A percentile compares a stretch with the other conserved stretches of the same genome.
Conservation (phyloP, 805 yeast species). For the Kazachstania kunashirensis region DNA sequence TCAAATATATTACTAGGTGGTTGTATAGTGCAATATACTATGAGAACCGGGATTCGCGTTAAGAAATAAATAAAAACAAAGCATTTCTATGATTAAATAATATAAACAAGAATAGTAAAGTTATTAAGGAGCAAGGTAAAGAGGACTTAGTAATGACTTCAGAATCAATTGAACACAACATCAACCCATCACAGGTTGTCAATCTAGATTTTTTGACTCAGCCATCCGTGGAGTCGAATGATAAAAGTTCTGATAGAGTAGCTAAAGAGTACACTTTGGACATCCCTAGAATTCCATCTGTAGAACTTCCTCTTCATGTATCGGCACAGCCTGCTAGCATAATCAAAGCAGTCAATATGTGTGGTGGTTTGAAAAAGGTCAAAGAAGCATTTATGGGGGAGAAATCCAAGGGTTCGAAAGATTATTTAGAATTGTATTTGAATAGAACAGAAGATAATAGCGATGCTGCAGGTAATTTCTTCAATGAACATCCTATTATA, state of each 20-base stretch:
- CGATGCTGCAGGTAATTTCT: slow-evolving; percentile 30
- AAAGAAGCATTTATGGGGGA: slow-evolving; percentile 28
- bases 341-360: slow-evolving; percentile 53
- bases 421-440: slow-evolving; percentile 24
- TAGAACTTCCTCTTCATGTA: slow-evolving; percentile 73
- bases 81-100: too few species aligned
- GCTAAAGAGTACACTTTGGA: slow-evolving; percentile 58
- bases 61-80: too few species aligned
- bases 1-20: too few species aligned
- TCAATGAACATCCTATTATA: slow-evolving; percentile 52
- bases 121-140: too few species aligned
- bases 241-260: slow-evolving; percentile 4
- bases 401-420: slow-evolving; percentile 17
- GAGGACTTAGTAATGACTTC: not conserved
- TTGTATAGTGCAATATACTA: too few species aligned
- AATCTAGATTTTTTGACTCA: not conserved
- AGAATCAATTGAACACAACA: not conserved
- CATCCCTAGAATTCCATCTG: slow-evolving; percentile 60
- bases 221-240: not conserved
- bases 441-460: slow-evolving; percentile 30
- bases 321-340: slow-evolving; percentile 35
- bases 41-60: too few species aligned
- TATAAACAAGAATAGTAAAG: too few species aligned
- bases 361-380: slow-evolving; percentile 48
- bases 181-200: not conserved